These are phyloP conservation scores for Cryptococcus maquisensis DNA, from an alignment of 1,284 basidiomycete species.

Conservation along the genomic window DNA sequence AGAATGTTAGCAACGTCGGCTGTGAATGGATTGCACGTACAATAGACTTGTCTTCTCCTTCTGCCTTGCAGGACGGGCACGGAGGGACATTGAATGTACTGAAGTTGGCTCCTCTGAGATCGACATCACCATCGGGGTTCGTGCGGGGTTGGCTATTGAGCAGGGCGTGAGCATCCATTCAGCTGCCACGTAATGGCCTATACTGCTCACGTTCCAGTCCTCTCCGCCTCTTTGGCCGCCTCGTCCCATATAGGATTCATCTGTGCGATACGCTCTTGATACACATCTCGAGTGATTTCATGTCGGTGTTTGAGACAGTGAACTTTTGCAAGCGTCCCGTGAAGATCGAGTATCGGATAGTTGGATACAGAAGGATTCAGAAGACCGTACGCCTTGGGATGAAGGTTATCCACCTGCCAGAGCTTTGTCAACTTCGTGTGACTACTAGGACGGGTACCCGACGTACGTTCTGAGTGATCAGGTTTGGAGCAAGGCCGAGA, in stretches of 20 bases:
- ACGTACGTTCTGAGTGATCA: slow-evolving; percentile 75
- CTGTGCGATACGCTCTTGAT: slow-evolving; percentile 67
- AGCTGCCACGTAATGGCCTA: not conserved
- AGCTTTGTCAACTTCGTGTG: slow-evolving; percentile 1
- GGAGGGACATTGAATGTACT: slow-evolving; percentile 71
- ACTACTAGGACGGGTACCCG: not conserved
- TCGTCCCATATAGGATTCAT: slow-evolving; percentile 76
- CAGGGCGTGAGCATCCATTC: slow-evolving; percentile 2
- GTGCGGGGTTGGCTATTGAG: slow-evolving; percentile 60
- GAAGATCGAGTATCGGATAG: slow-evolving; percentile 69
- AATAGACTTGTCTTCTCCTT: slow-evolving; percentile 53
- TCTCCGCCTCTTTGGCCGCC: slow-evolving; percentile 64
- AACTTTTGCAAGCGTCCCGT: slow-evolving; percentile 80
- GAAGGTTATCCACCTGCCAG: slow-evolving; percentile 71
- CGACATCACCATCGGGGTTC: slow-evolving; percentile 90
- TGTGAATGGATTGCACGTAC: slow-evolving; percentile 43
- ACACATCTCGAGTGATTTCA: slow-evolving; percentile 60
- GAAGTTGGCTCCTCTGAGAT: slow-evolving; percentile 71
- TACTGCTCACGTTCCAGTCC: slow-evolving; percentile 51
- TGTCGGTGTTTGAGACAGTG: slow-evolving; percentile 68
- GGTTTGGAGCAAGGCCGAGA: slow-evolving; percentile 57
- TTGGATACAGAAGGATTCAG: slow-evolving; percentile 22
- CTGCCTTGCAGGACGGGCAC: slow-evolving; percentile 61
- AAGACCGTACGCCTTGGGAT: slow-evolving; percentile 62
- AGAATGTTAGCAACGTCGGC: slow-evolving; percentile 3